These are phyloP conservation scores for Begonia loranthoides DNA, from an alignment of 306 rosid genomes.

Conservation along the genomic window DNA sequence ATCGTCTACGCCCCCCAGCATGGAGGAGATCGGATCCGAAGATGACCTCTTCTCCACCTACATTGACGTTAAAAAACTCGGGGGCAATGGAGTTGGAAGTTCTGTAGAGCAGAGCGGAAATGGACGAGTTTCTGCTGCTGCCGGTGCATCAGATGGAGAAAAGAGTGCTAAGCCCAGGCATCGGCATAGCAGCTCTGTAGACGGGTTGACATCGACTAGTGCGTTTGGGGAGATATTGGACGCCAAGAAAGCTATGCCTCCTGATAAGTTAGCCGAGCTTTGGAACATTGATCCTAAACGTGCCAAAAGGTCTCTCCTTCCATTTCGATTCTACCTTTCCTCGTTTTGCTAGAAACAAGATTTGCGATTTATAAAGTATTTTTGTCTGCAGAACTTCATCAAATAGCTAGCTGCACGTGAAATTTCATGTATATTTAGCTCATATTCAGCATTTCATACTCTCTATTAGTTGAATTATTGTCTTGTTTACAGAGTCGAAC, in stretches of 20 bases:
- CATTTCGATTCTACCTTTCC: no score
- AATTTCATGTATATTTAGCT: no score
- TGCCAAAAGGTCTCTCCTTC: conserved; percentile 68
- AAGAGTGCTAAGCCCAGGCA: conserved; percentile 46
- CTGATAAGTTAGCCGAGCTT: conserved; percentile 98
- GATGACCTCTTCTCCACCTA: conserved; percentile 93
- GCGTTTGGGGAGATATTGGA: conserved; percentile 90
- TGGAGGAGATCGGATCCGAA: conserved; percentile 95
- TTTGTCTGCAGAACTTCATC: no score
- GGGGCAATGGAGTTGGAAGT: conserved; percentile 29
- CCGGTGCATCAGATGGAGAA: conserved; percentile 30
- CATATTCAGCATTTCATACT: no score
- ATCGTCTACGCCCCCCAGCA: conserved; percentile 55
- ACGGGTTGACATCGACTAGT: conserved; percentile 57
- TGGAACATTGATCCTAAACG: conserved; percentile 94
- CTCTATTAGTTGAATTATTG: no score
- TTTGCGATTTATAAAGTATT: no score
- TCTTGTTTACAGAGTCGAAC: no score
- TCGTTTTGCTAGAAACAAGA: no score
- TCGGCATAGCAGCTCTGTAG: conserved; percentile 74
- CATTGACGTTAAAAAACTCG: conserved; percentile 89
- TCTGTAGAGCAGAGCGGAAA: conserved; percentile 38
- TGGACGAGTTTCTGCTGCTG: conserved; percentile 2
- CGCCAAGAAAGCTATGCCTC: conserved; percentile 99
- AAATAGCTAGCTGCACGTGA: no score